phyloP scores from a whole-genome alignment of 768 basidiomycete genomes.

The Gloeophyllum trabeum region DNA sequence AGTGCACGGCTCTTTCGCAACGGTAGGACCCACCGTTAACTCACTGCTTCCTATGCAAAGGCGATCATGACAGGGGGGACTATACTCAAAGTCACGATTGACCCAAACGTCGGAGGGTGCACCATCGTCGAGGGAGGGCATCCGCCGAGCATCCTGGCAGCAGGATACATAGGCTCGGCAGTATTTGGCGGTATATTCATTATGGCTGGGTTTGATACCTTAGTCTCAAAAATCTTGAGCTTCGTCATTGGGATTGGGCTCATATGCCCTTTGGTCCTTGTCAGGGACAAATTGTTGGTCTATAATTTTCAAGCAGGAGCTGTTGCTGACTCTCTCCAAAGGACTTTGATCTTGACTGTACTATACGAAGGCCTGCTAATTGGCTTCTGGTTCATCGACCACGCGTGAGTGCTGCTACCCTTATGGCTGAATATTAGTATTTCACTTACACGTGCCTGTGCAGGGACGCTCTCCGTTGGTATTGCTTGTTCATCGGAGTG shows the following conservation, averaged over 20 bases:
- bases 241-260: constrained; percentile 84
- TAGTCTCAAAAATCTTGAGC: constrained; percentile 87
- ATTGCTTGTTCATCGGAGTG: constrained; percentile 71
- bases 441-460: constrained; percentile 4
- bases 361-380: constrained; percentile 79
- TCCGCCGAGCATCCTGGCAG: constrained; percentile 57
- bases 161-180: constrained; percentile 79
- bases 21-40: not conserved
- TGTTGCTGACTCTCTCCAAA: constrained; percentile 24
- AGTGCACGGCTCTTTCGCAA: constrained; percentile 16
- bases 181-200: constrained; percentile 77
- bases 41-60: constrained; percentile 24
- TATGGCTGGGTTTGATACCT: constrained; percentile 77
- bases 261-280: constrained; percentile 74
- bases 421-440: too few species aligned
- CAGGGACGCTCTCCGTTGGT: constrained; percentile 77
- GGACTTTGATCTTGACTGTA: constrained; percentile 77
- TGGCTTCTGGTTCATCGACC: constrained; percentile 93
- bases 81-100: constrained; percentile 72
- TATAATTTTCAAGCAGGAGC: not conserved
- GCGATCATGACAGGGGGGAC: constrained; percentile 73
- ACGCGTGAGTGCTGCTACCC: constrained; percentile 46
- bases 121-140: constrained; percentile 71
- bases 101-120: constrained; percentile 71
- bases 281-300: constrained; percentile 80